These are phyloP conservation scores for Silene conica DNA, from an alignment of 148 eudicot genomes.

Conservation along the genomic window DNA sequence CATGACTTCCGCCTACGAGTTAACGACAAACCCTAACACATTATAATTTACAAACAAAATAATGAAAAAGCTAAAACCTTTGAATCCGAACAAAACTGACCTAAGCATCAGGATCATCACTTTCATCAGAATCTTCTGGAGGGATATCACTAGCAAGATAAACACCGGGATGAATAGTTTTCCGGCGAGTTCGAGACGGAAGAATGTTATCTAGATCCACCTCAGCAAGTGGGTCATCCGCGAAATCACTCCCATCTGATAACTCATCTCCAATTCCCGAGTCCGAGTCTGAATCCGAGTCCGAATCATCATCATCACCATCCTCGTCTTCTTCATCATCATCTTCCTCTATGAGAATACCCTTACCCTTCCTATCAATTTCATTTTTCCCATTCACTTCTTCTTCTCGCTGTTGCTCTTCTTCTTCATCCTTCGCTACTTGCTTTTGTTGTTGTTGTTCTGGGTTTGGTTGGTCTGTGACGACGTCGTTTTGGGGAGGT, in stretches of 20 bases:
- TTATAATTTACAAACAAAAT: background rate
- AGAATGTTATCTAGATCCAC: constrained; percentile 81
- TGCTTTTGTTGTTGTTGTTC: background rate
- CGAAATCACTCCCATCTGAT: constrained; percentile 52
- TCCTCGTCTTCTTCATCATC: constrained; percentile 36
- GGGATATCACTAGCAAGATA: constrained; percentile 34
- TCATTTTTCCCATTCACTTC: constrained; percentile 31
- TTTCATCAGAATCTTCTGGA: constrained; percentile 21
- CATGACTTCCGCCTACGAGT: background rate
- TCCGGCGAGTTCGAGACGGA: constrained; percentile 69
- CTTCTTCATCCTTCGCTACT: background rate
- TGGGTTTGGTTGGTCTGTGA: background rate
- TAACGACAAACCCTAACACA: background rate
- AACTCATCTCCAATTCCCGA: constrained; percentile 24
- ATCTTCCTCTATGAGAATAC: constrained; percentile 49
- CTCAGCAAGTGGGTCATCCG: constrained; percentile 76
- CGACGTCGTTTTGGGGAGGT: constrained; percentile 12
- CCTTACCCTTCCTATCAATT: constrained; percentile 67
- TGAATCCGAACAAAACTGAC: background rate
- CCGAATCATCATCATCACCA: constrained; percentile 29
- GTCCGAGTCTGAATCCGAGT: constrained; percentile 30
- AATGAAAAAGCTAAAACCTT: background rate
- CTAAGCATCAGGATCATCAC: constrained; percentile 46
- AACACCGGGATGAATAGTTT: constrained; percentile 33
- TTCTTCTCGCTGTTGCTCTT: background rate